Conservation (phyloP, 495 filamentous ascomycete genomes). For the Cercophora samala region DNA sequence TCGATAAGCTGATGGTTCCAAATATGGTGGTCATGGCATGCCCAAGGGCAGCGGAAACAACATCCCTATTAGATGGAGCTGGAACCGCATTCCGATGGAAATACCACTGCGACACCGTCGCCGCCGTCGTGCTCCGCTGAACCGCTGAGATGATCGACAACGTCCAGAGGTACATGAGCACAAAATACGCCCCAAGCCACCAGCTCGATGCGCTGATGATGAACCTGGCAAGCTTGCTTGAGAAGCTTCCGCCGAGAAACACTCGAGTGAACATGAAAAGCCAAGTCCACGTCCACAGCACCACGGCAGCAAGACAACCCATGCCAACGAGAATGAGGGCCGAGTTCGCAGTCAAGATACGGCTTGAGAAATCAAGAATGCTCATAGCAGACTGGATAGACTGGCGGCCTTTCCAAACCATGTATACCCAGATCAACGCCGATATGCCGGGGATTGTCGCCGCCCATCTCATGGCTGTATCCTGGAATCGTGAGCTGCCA, state of each 20-base stretch:
- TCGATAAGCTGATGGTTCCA: conserved; percentile 85
- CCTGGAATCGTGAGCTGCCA: conserved; percentile 71
- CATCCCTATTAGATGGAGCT: conserved; percentile 65
- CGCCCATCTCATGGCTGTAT: conserved; percentile 84
- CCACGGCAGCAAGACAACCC: conserved; percentile 66
- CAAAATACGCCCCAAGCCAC: conserved; percentile 87
- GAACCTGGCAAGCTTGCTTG: conserved; percentile 56
- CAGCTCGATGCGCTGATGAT: conserved; percentile 82
- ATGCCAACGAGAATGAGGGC: conserved; percentile 80
- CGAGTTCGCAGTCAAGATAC: conserved; percentile 80
- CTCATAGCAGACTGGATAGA: conserved; percentile 74
- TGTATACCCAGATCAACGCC: conserved; percentile 74
- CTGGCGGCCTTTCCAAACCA: conserved; percentile 73
- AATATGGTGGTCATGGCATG: conserved; percentile 86
- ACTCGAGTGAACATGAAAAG: conserved; percentile 93
- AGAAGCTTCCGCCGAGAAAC: conserved; percentile 81
- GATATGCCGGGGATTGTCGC: conserved; percentile 72
- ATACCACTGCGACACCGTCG: conserved; percentile 97
- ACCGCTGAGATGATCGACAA: conserved; percentile 79
- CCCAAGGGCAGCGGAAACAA: conserved; percentile 74
- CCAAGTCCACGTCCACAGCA: conserved; percentile 93
- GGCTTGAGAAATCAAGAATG: conserved; percentile 86
- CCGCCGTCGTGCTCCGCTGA: conserved; percentile 86
- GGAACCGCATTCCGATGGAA: conserved; percentile 87
- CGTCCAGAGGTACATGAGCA: conserved; percentile 94